Conservation (phyloP, 2,329 filamentous ascomycete genomes). For the Aureobasidium vineae region DNA sequence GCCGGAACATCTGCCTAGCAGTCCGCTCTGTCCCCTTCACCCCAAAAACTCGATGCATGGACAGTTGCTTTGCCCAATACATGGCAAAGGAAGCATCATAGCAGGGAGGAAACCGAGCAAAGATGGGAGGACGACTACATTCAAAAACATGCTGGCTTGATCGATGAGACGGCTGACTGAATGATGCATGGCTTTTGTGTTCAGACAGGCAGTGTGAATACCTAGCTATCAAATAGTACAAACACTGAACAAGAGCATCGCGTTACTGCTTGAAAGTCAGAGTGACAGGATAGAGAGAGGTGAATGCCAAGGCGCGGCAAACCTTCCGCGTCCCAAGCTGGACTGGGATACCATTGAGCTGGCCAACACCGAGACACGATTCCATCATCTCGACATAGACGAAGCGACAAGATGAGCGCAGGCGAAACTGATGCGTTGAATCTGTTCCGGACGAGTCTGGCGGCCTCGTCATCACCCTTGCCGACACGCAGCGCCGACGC, state of each 20-base stretch:
- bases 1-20: constrained; percentile 46
- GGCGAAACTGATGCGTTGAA: constrained; percentile 64
- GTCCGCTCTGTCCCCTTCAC: constrained; percentile 43
- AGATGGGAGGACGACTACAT: constrained; percentile 2
- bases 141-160: constrained; percentile 21
- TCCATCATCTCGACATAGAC: constrained; percentile 23
- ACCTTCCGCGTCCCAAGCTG: constrained; percentile 13
- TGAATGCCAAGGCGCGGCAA: constrained; percentile 16
- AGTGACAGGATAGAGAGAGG: neutral
- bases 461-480: constrained; percentile 64
- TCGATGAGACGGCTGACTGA: neutral
- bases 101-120: neutral
- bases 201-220: neutral
- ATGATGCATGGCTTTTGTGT: neutral
- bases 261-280: neutral
- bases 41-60: constrained; percentile 24
- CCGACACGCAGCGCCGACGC: constrained; percentile 70
- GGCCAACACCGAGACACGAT: neutral
- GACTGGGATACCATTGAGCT: neutral
- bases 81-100: constrained; percentile 24
- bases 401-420: constrained; percentile 46
- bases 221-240: neutral
- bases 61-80: constrained; percentile 28
- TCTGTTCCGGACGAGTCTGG: constrained; percentile 80
- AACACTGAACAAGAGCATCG: neutral